A percentile compares a stretch with the other conserved stretches of the same genome.
Conservation (phyloP, 1,139 yeast genomes). For the Groenewaldozyma auringiensis region DNA sequence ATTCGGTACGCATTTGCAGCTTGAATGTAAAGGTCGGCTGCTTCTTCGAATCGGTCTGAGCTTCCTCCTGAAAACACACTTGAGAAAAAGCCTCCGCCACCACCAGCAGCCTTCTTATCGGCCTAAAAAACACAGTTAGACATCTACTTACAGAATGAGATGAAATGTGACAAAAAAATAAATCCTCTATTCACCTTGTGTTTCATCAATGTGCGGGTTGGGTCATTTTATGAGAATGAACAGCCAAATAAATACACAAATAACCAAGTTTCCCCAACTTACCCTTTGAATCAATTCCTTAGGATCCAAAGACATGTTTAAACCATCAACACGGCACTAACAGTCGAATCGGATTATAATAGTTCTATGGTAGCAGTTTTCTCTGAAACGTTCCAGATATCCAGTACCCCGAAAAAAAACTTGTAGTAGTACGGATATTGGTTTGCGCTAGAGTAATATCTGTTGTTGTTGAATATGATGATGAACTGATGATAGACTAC, state of each 20-base stretch:
- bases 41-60: constrained; percentile 72
- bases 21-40: constrained; percentile 79
- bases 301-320: constrained; percentile 9
- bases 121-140: constrained; percentile 45
- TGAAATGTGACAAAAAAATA: not conserved
- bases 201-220: not conserved
- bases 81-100: constrained; percentile 69
- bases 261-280: constrained; percentile 5
- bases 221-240: no score
- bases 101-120: constrained; percentile 52
- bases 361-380: no score
- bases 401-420: no score
- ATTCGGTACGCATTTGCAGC: constrained; percentile 86
- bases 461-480: no score
- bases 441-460: no score
- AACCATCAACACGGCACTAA: no score
- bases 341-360: no score
- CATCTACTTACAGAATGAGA: not conserved
- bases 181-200: not conserved
- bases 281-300: constrained; percentile 14
- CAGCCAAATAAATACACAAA: not conserved
- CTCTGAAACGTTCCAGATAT: no score
- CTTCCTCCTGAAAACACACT: constrained; percentile 60
- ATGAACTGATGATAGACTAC: no score
- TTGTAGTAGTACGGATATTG: no score